These are phyloP conservation scores for Candida palmyrensis DNA, from an alignment of 805 yeast species.

Conservation along the genomic window DNA sequence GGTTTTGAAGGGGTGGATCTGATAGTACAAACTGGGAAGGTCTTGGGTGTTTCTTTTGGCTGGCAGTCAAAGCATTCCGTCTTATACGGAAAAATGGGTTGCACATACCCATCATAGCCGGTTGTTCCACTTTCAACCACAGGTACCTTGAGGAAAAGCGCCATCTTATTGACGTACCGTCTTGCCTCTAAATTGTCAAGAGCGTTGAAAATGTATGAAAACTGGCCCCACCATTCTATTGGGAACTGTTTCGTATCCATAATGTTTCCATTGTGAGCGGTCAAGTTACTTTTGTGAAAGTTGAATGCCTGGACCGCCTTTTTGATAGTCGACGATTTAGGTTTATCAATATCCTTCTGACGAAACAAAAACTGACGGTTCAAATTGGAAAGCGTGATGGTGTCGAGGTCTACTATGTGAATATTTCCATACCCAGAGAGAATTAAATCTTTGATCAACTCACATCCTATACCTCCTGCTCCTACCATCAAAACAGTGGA, in stretches of 20 bases:
- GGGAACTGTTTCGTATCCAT: slow-evolving; percentile 73
- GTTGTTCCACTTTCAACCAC: slow-evolving; percentile 93
- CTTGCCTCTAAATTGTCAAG: slow-evolving; percentile 92
- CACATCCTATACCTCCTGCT: slow-evolving; percentile 97
- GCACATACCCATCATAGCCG: slow-evolving; percentile 91
- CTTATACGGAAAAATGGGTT: slow-evolving; percentile 75
- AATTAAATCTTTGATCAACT: slow-evolving; percentile 73
- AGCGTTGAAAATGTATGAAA: slow-evolving; percentile 82
- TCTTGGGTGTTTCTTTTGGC: slow-evolving; percentile 79
- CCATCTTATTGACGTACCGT: slow-evolving; percentile 79
- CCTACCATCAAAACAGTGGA: slow-evolving; percentile 79
- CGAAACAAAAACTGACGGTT: slow-evolving; percentile 92
- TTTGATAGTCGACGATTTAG: slow-evolving; percentile 82
- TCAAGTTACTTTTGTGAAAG: slow-evolving; percentile 52
- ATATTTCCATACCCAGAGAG: slow-evolving; percentile 81
- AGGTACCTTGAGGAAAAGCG: slow-evolving; percentile 67
- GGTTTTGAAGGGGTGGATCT: slow-evolving; percentile 96
- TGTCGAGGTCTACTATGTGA: slow-evolving; percentile 91
- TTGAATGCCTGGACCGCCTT: slow-evolving; percentile 74
- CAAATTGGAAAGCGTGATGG: slow-evolving; percentile 86
- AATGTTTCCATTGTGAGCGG: slow-evolving; percentile 83
- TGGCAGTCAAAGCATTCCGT: slow-evolving; percentile 95
- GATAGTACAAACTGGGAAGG: slow-evolving; percentile 94
- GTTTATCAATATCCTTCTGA: slow-evolving; percentile 81
- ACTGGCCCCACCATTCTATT: slow-evolving; percentile 66